Evolutionary conservation across 148 eudicot species (phyloP).

Genomic region (Spergularia marina): DNA sequence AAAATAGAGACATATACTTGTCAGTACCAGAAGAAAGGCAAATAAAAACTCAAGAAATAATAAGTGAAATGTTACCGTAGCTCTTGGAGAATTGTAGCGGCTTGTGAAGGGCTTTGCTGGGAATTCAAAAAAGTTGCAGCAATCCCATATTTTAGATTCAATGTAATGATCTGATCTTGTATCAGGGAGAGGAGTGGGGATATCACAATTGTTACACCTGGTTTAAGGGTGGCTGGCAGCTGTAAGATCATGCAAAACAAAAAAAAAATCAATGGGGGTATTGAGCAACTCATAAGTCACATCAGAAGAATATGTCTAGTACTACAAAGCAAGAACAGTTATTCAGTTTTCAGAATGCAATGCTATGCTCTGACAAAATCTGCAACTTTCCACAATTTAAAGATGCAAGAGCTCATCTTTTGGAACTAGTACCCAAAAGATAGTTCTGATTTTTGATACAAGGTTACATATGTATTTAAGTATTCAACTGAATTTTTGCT

Average conservation of each 20-base stretch:
- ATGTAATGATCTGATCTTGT: constrained; percentile 94
- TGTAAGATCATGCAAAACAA: constrained; percentile 30
- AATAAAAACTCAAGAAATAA: neutral
- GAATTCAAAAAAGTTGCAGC: constrained; percentile 95
- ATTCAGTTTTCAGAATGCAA: neutral
- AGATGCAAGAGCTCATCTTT: neutral
- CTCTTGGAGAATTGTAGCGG: constrained; percentile 82
- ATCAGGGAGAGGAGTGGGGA: constrained; percentile 96
- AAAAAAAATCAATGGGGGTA: neutral
- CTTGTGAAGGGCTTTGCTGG: constrained; percentile 85
- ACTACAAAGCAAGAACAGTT: neutral
- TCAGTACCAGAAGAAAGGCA: neutral
- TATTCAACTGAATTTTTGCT: neutral
- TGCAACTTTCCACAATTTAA: neutral
- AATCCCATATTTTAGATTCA: constrained; percentile 86
- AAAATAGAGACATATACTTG: neutral
- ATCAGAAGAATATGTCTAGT: neutral
- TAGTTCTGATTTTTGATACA: neutral
- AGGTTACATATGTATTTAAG: neutral
- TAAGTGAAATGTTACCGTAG: constrained; percentile 48
- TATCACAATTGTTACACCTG: constrained; percentile 89
- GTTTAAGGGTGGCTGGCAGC: constrained; percentile 88
- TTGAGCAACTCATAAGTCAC: neutral
- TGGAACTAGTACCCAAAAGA: neutral
- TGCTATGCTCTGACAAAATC: neutral